phyloP scores from a whole-genome alignment of 768 basidiomycete genomes.

The Rhizopogon rudus region DNA sequence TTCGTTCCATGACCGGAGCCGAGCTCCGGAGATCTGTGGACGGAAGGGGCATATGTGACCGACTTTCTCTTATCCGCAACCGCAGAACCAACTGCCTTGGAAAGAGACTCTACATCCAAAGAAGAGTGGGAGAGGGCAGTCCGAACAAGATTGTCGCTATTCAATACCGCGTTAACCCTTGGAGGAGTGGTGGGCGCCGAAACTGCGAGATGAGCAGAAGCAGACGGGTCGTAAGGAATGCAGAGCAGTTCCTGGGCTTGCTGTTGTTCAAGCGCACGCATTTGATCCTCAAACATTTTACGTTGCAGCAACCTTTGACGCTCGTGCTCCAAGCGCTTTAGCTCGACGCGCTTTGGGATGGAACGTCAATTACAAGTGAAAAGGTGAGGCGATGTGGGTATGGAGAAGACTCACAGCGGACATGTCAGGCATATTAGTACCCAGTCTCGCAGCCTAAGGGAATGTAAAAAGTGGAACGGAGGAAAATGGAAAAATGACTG shows the following conservation, averaged over 20 bases:
- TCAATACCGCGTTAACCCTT: conserved; percentile 67
- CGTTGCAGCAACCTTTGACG: conserved; percentile 83
- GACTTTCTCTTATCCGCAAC: conserved; percentile 80
- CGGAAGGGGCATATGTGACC: conserved; percentile 76
- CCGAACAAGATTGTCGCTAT: conserved; percentile 46
- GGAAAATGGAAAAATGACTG: conserved; percentile 28
- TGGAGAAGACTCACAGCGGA: conserved; percentile 59
- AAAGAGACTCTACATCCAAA: conserved; percentile 59
- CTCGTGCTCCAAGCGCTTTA: conserved; percentile 84
- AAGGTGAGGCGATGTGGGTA: neutral
- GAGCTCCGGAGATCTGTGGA: conserved; percentile 70
- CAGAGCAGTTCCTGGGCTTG: conserved; percentile 82
- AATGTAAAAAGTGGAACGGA: neutral
- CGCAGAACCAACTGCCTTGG: conserved; percentile 63
- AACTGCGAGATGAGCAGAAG: conserved; percentile 66
- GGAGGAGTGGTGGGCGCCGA: conserved; percentile 89
- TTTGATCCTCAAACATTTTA: conserved; percentile 93
- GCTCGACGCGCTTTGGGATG: conserved; percentile 67
- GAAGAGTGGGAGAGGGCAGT: conserved; percentile 42
- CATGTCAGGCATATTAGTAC: conserved; percentile 83
- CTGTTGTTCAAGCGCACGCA: conserved; percentile 88
- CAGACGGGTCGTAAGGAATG: conserved; percentile 62
- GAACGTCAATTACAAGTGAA: conserved; percentile 7
- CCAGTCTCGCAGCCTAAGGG: conserved; percentile 71
- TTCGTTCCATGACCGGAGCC: conserved; percentile 38